Percentiles rank a stretch among this genome's conserved stretches.
These are phyloP conservation scores for Tuctoria greenei DNA, from an alignment of 176 grass and related monocot species.

Conservation along the genomic window DNA sequence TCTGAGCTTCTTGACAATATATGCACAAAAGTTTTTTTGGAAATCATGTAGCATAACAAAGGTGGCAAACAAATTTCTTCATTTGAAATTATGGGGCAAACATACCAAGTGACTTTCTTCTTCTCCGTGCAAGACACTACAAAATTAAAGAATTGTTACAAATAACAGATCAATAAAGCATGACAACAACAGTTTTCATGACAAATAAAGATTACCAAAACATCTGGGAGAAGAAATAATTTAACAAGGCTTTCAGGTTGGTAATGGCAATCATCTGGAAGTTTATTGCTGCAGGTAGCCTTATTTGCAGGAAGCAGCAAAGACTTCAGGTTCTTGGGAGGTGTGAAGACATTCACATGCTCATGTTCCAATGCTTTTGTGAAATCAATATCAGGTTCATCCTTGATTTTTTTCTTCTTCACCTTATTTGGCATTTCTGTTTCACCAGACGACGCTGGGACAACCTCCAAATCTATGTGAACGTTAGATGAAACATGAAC, in stretches of 20 bases:
- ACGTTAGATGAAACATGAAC: conserved; percentile 16
- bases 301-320: conserved; percentile 62
- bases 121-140: conserved; percentile 67
- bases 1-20: conserved; percentile 9
- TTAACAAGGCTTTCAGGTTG: conserved; percentile 86
- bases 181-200: conserved; percentile 21
- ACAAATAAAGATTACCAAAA: conserved; percentile 65
- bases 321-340: conserved; percentile 72
- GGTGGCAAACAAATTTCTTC: conserved; percentile 1
- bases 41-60: conserved; percentile 24
- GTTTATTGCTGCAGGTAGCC: conserved; percentile 55
- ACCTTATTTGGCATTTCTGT: conserved; percentile 55
- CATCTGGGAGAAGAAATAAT: conserved; percentile 78
- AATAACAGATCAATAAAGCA: conserved; percentile 12
- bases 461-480: conserved; percentile 52
- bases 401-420: conserved; percentile 60
- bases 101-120: conserved; percentile 62
- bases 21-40: neutral
- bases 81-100: conserved; percentile 26
- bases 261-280: conserved; percentile 98
- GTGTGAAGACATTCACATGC: conserved; percentile 55
- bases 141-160: conserved; percentile 42
- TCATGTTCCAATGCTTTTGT: conserved; percentile 73
- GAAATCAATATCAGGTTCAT: conserved; percentile 69
- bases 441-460: conserved; percentile 40